Percentiles rank a stretch among this genome's conserved stretches.
These are phyloP conservation scores for Candida namnaoensis DNA, from an alignment of 805 yeast species.

Conservation along the genomic window DNA sequence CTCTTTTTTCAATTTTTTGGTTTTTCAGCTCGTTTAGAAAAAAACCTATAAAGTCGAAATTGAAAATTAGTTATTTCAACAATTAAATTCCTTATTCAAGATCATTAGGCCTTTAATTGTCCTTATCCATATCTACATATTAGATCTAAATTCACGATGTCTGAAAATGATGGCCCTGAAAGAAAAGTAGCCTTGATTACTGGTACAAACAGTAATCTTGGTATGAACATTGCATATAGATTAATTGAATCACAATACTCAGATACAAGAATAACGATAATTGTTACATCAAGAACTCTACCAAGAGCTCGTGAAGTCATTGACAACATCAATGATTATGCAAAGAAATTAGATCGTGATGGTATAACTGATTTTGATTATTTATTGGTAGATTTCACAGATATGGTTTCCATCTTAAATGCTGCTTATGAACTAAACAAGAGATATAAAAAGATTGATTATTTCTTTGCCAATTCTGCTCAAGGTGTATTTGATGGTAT, in stretches of 20 bases:
- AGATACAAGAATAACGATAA: conserved; percentile 55
- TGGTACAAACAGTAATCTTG: conserved; percentile 59
- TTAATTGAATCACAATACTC: conserved; percentile 53
- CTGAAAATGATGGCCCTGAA: conserved; percentile 1
- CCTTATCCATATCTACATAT: no score
- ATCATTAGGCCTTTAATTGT: no score
- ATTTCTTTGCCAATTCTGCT: conserved; percentile 80
- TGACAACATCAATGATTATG: conserved; percentile 40
- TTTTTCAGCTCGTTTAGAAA: no score
- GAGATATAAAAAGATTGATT: conserved; percentile 63
- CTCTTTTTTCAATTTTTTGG: no score
- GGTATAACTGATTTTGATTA: conserved; percentile 80
- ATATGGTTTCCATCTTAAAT: conserved; percentile 75
- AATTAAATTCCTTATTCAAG: no score
- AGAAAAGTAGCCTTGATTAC: conserved; percentile 35
- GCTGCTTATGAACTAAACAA: conserved; percentile 66
- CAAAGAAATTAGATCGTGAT: conserved; percentile 29
- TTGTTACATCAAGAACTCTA: conserved; percentile 84
- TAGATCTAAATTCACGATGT: no score
- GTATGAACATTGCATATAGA: conserved; percentile 78
- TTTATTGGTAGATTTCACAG: conserved; percentile 77
- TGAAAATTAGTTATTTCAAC: no score
- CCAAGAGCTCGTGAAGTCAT: conserved; percentile 79
- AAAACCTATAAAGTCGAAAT: no score
- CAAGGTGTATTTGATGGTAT: conserved; percentile 84